These are phyloP conservation scores for Raddia distichophylla DNA, from an alignment of 176 grass and related monocot species.

Conservation along the genomic window DNA sequence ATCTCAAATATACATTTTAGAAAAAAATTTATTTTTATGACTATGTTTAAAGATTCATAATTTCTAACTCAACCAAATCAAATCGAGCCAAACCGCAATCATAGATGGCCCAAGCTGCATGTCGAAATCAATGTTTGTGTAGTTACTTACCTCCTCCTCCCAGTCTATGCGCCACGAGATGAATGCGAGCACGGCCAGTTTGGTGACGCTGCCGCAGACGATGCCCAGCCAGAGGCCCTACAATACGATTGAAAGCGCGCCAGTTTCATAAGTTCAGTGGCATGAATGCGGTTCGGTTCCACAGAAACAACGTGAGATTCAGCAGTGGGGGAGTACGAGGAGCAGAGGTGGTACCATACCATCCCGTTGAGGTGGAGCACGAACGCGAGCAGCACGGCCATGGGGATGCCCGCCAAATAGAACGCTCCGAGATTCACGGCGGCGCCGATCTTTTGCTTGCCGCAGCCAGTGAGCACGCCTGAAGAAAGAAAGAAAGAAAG, in stretches of 20 bases:
- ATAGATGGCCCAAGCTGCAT: too few species aligned
- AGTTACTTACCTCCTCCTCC: not conserved
- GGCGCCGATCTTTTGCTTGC: constrained; percentile 31
- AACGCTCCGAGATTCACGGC: constrained; percentile 34
- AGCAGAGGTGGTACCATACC: not conserved
- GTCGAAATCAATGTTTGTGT: too few species aligned
- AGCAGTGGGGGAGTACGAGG: not conserved
- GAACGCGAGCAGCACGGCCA: constrained; percentile 38
- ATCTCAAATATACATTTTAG: too few species aligned
- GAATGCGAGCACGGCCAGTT: not conserved
- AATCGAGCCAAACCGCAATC: too few species aligned
- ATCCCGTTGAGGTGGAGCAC: constrained; percentile 43
- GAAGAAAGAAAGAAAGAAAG: not conserved
- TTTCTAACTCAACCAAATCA: too few species aligned
- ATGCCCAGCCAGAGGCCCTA: constrained; percentile 26
- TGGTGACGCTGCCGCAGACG: constrained; percentile 13
- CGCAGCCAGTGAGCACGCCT: constrained; percentile 31
- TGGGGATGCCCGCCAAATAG: constrained; percentile 37
- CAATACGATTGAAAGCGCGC: not conserved
- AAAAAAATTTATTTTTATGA: too few species aligned
- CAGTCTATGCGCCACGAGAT: constrained; percentile 7
- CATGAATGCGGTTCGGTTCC: not conserved
- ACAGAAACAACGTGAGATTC: not conserved
- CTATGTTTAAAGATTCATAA: too few species aligned
- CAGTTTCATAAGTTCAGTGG: not conserved